A percentile compares a stretch with the other conserved stretches of the same genome.
phyloP scores from a whole-genome alignment of 1,284 basidiomycete species.

The Mycosarcoma mackinlayi region DNA sequence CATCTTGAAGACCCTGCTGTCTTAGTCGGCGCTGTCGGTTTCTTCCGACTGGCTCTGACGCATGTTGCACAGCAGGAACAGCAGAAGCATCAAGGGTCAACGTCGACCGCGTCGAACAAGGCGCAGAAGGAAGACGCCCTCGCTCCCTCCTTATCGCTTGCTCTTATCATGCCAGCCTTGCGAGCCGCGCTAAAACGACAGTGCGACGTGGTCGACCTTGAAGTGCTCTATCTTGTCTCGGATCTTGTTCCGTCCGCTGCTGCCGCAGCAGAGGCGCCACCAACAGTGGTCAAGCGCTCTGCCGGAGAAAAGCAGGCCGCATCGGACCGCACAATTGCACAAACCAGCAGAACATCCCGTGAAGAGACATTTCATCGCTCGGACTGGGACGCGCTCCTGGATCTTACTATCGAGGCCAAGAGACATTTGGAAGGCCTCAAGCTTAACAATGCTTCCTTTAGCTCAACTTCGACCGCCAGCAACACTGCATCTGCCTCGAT shows the following conservation, averaged over 20 bases:
- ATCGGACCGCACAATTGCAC: constrained; percentile 3
- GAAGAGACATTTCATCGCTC: constrained; percentile 23
- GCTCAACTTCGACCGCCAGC: constrained; percentile 9
- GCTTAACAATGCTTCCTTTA: constrained; percentile 20
- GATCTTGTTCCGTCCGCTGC: constrained; percentile 49
- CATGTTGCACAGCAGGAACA: constrained; percentile 50
- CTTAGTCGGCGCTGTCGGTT: constrained; percentile 60
- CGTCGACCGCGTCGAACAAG: constrained; percentile 13
- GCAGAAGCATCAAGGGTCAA: constrained; percentile 28
- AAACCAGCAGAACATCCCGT: constrained; percentile 1
- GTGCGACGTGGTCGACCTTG: constrained; percentile 57
- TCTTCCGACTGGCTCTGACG: constrained; percentile 55
- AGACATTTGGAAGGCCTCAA: constrained; percentile 59
- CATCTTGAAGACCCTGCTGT: constrained; percentile 52
- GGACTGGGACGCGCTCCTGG: constrained; percentile 64
- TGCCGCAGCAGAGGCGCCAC: constrained; percentile 2
- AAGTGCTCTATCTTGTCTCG: constrained; percentile 58
- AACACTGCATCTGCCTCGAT: constrained; percentile 6
- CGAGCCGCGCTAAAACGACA: constrained; percentile 59
- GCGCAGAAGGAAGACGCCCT: constrained; percentile 51
- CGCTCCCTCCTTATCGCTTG: constrained; percentile 51
- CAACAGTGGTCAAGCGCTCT: constrained; percentile 5
- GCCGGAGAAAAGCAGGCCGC: constrained; percentile 10
- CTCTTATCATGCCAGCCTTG: constrained; percentile 59
- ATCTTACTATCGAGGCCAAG: constrained; percentile 57